Base-by-base conservation (phyloP, 768 basidiomycete species). In the Boletus patriciae region DNA sequence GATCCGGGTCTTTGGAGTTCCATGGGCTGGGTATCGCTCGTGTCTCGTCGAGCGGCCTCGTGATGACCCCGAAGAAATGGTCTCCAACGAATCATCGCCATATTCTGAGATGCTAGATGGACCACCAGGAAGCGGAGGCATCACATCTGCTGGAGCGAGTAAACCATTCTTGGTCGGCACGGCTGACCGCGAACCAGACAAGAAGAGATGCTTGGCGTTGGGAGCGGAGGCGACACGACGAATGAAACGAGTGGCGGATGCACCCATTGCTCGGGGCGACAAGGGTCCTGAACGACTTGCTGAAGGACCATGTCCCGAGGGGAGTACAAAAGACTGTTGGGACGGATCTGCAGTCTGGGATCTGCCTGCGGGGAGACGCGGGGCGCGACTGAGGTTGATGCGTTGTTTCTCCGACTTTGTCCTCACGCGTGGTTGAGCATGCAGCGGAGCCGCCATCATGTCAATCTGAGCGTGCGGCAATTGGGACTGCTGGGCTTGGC, bases 201-300 rank as follows among this genome's bases (percentile, higher is more conserved):
- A 77, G 71, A 98, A 94, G 31, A 99, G 79, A 29, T 88, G 90
- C 70, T 98, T 98, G 34, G 94, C 89, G 68, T 98, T 99, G 3
- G 96, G 96, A 3, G 97, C 95, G 10, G 94, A 97, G 4, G 95
- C 94, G 46, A 98, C 96, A 47, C 96, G 87, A 50, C 96, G 88
- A 31, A 98, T 86, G 76, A 98, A 94, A 36, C 95, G 87, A 46
- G 90, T 83, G 10, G 92, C 90, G 0, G 86, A 84, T 16, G 86
- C 85, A 49, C 85, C 78, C 74, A 92, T 82, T 21, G 82, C 79
- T 65, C 81, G 85, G 31, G 89, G 86, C 8, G 84, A 86, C 40
- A 90, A 74, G 11, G 86, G 83, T 19, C 77, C 81, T 3, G 78
- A 66, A 37, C 80, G 72, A 43, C 69, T 70, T 18, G 74, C 49